Conservation (phyloP, 1,284 basidiomycete species). For the Rhizopogon hawkerae region DNA sequence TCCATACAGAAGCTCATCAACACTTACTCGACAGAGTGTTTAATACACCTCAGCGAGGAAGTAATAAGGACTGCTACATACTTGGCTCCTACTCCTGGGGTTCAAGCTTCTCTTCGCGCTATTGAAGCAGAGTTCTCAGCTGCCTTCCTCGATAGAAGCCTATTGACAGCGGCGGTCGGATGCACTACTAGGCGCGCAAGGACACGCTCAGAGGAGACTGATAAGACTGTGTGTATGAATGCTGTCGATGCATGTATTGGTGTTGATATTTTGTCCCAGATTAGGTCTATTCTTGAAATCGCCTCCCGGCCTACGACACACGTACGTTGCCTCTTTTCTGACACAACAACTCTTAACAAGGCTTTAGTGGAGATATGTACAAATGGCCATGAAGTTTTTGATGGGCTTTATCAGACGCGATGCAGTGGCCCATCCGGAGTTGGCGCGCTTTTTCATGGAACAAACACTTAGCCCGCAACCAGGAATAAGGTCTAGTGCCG, state of each 20-base stretch:
- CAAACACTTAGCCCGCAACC: conserved; percentile 75
- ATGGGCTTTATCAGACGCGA: conserved; percentile 72
- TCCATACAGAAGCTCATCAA: conserved; percentile 85
- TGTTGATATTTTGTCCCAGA: conserved; percentile 29
- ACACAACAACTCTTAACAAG: conserved; percentile 5
- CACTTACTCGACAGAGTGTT: conserved; percentile 63
- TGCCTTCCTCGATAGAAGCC: conserved; percentile 32
- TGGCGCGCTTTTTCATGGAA: conserved; percentile 64
- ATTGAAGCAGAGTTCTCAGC: conserved; percentile 44
- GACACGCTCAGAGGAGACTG: conserved; percentile 39
- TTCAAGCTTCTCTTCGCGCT: conserved; percentile 38
- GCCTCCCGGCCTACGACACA: conserved; percentile 63
- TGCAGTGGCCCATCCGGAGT: conserved; percentile 49
- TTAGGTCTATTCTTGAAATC: conserved; percentile 59
- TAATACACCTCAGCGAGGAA: conserved; percentile 54
- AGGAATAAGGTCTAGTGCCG: conserved; percentile 65
- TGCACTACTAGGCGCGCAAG: conserved; percentile 35
- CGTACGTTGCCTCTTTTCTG: conserved; percentile 33
- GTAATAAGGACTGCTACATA: conserved; percentile 53
- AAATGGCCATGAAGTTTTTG: conserved; percentile 72
- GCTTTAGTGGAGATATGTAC: conserved; percentile 80
- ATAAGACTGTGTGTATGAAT: conserved; percentile 35
- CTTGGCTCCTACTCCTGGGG: conserved; percentile 35
- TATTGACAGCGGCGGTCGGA: conserved; percentile 36
- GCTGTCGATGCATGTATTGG: conserved; percentile 1